These are phyloP conservation scores for Amphibolis antarctica DNA, from an alignment of 106 monocot genomes.

Conservation along the genomic window DNA sequence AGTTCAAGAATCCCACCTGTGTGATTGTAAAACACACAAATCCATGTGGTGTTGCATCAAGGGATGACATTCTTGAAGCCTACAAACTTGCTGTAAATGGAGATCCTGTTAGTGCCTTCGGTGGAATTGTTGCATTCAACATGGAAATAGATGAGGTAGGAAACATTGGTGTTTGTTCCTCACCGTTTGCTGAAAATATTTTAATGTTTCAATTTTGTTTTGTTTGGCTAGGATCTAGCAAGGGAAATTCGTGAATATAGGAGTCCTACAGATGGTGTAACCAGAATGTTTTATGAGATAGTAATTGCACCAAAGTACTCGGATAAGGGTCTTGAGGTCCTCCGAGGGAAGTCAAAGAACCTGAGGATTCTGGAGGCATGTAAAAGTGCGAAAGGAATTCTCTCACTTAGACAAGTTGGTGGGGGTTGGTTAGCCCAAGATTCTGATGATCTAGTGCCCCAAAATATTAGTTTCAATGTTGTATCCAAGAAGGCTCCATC, in stretches of 20 bases:
- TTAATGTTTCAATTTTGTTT: conserved; percentile 3
- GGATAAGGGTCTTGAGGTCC: conserved; percentile 76
- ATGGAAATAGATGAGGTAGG: conserved; percentile 72
- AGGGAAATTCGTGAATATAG: conserved; percentile 97
- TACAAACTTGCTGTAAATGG: conserved; percentile 86
- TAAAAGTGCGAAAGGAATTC: conserved; percentile 62
- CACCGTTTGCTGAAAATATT: not conserved
- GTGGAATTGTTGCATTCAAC: conserved; percentile 97
- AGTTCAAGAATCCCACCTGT: conserved; percentile 79
- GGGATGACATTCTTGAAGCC: conserved; percentile 74
- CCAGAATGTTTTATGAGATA: conserved; percentile 97
- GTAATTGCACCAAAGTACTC: conserved; percentile 86
- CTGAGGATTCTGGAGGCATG: conserved; percentile 88
- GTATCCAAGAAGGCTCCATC: conserved; percentile 44
- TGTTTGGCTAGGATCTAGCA: conserved; percentile 59
- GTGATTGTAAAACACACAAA: conserved; percentile 97
- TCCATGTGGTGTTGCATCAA: conserved; percentile 64
- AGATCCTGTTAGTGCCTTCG: conserved; percentile 95
- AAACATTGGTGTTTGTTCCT: not conserved
- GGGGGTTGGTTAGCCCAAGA: conserved; percentile 94
- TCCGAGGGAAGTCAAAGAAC: conserved; percentile 85
- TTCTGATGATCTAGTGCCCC: conserved; percentile 67
- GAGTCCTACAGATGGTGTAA: conserved; percentile 78
- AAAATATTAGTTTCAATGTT: conserved; percentile 57
- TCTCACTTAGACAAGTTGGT: conserved; percentile 83